Conservation (phyloP, 2,329 filamentous ascomycete species). For the Cordyceps cicadae region DNA sequence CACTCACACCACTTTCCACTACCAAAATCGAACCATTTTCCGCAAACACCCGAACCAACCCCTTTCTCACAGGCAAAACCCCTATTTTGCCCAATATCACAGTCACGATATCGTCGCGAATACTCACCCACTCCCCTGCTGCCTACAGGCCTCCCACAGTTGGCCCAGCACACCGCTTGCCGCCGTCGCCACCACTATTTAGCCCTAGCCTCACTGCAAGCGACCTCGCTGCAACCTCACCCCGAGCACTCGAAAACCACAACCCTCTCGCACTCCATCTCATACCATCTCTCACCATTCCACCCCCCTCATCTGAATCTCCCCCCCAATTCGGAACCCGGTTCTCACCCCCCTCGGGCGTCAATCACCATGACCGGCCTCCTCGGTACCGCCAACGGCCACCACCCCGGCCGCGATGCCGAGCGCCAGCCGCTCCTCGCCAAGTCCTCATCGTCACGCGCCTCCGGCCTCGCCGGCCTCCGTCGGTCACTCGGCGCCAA, state of each 20-base stretch:
- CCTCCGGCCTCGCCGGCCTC: slow-evolving; percentile 18
- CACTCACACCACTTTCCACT: not conserved
- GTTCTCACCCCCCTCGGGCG: too few relatives aligned
- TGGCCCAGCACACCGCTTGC: not conserved
- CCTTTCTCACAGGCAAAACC: not conserved
- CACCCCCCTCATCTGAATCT: not conserved
- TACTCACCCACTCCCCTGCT: not conserved
- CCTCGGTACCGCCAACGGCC: slow-evolving; percentile 15
- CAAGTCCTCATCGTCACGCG: slow-evolving; percentile 9
- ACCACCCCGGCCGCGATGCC: slow-evolving; percentile 13
- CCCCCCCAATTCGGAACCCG: too few relatives aligned
- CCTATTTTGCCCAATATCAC: not conserved
- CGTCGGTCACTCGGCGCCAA: slow-evolving; percentile 33
- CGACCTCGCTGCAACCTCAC: not conserved
- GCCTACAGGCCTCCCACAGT: not conserved
- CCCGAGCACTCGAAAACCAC: not conserved
- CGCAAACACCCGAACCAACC: not conserved
- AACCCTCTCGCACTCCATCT: not conserved
- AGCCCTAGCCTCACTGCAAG: not conserved
- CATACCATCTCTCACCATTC: not conserved
- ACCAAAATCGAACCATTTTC: not conserved
- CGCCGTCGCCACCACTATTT: not conserved
- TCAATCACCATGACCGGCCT: slow-evolving; percentile 13
- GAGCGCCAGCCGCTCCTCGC: slow-evolving; percentile 30
- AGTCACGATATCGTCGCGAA: not conserved